A percentile compares a stretch with the other conserved stretches of the same genome.
Evolutionary conservation across 352 stramenopile genomes (phyloP).

Genomic region (Phytophthora citricola): DNA sequence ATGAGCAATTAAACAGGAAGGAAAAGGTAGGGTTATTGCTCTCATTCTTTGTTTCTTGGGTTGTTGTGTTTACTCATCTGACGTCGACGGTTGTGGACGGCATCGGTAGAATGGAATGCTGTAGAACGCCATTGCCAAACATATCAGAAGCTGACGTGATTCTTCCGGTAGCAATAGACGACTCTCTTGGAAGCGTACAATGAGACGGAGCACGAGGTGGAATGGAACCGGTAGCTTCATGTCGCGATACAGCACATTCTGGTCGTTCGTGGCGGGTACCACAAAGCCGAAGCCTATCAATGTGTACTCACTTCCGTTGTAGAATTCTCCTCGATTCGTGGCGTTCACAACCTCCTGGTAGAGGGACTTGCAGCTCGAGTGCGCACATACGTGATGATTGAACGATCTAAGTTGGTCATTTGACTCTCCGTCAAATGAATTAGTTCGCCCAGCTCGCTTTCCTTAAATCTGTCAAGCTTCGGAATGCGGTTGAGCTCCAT

Average conservation of each 20-base stretch:
- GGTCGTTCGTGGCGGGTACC: conserved; percentile 56
- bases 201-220: conserved; percentile 56
- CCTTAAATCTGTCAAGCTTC: conserved; percentile 38
- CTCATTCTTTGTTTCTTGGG: not conserved
- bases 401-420: conserved; percentile 36
- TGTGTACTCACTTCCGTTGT: conserved; percentile 64
- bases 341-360: conserved; percentile 50
- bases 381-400: conserved; percentile 38
- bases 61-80: no score
- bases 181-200: conserved; percentile 70
- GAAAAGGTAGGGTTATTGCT: not conserved
- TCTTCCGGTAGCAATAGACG: conserved; percentile 57
- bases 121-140: conserved; percentile 55
- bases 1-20: conserved; percentile 77
- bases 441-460: conserved; percentile 45
- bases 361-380: conserved; percentile 40
- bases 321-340: conserved; percentile 39
- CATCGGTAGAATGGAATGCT: conserved; percentile 65
- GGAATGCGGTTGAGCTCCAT: conserved; percentile 37
- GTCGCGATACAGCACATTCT: conserved; percentile 64
- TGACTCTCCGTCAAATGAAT: conserved; percentile 28
- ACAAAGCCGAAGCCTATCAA: conserved; percentile 65
- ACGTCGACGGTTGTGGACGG: conserved; percentile 8
- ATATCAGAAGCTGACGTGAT: conserved; percentile 54
- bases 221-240: conserved; percentile 61